Conservation (phyloP, 805 yeast genomes). For the Blastobotrys muscicola region DNA sequence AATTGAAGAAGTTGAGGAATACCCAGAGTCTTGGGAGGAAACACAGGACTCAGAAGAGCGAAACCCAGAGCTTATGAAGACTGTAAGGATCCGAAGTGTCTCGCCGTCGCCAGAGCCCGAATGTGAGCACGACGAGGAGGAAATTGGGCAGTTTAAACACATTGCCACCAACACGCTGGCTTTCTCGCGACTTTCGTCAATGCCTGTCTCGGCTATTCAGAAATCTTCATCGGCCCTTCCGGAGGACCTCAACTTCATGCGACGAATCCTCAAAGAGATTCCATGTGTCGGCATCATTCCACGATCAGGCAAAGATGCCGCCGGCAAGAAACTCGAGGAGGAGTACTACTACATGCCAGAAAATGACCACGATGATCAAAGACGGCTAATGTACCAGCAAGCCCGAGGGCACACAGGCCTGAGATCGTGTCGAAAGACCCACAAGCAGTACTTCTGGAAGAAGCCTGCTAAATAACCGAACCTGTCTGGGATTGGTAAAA, state of each 20-base stretch:
- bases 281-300: constrained; percentile 77
- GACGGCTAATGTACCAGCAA: constrained; percentile 61
- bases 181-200: constrained; percentile 76
- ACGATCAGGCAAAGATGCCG: constrained; percentile 91
- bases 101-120: no score
- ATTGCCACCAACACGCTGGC: constrained; percentile 78
- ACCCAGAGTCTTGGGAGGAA: no score
- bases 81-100: no score
- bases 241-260: constrained; percentile 27
- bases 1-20: no score
- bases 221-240: constrained; percentile 48
- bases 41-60: no score
- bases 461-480: constrained; percentile 13
- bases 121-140: constrained; percentile 3
- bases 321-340: constrained; percentile 88
- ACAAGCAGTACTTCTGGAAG: constrained; percentile 51
- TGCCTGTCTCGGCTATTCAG: constrained; percentile 67
- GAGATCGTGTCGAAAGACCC: constrained; percentile 85
- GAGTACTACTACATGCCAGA: constrained; percentile 89
- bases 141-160: constrained; percentile 45
- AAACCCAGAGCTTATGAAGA: no score
- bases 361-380: constrained; percentile 59
- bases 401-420: constrained; percentile 74
- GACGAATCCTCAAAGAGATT: constrained; percentile 36
- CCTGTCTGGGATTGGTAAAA: background rate